Evolutionary conservation across 1,139 yeast species (phyloP), one percentile per base, ranked within the genome.

Genomic region (Pichia sp.): DNA sequence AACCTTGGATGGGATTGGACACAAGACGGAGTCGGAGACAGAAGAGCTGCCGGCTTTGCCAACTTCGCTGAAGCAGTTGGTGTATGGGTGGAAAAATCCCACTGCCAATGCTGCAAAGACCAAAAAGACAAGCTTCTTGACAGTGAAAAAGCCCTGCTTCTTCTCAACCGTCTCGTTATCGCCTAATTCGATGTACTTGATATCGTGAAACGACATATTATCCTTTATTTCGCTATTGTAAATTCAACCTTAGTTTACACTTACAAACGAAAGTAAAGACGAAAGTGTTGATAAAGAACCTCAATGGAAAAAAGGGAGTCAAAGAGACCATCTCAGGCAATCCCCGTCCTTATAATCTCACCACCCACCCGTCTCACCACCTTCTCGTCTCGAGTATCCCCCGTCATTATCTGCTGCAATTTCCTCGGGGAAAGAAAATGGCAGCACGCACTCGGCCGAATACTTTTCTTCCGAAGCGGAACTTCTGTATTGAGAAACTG

Each of bases 1-100:
- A 30, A 64, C 51, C 42, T 62, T 63, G 6, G 55, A 58, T 44
- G 60, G 62, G 6, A 63, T 44, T 16, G 67, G 68, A 53, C 69
- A 66, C 34, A 31, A 31, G 34, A 31, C 34, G 34, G 34, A 31
- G 34, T 31, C 34, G 34, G 34, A 31, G 5, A 9, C 34, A 12
- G 34, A 31, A 31, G 34, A 2, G 34, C 34, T 31, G 34, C 34
- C 4, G 34, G 12, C 34, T 9, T 12, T 12, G 34, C 12, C 34
- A 12, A 12, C 9, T 12, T 31, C 12, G 34, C 12, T 7, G 6
- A 40, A 12, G 20, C 40, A 48, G 1, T 33, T 43, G n/a, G 44
- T 6, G 5, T 33, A 45, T 31, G 46, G 51, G n/a, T n/a, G 29
- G 40, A 49, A 40, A 9, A 53, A 42, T 7, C 46, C 46, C 16